These are phyloP conservation scores for Podila minutissima DNA, from an alignment of 192 early-diverging fungal species.

Conservation along the genomic window DNA sequence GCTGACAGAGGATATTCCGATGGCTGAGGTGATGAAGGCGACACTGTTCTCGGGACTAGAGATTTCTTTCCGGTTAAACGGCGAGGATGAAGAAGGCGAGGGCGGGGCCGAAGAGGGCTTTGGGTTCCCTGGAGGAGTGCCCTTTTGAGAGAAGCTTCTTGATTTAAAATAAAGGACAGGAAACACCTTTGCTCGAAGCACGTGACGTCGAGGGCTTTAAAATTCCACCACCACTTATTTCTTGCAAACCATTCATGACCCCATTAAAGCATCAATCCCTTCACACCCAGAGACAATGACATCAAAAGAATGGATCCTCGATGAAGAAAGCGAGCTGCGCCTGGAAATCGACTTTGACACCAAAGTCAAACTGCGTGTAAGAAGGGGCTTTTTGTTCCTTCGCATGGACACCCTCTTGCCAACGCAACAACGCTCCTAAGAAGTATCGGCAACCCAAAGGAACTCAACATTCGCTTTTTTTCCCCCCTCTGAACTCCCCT, in stretches of 20 bases:
- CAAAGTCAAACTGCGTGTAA: constrained; percentile 78
- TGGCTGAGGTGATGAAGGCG: constrained; percentile 16
- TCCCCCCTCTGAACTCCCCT: background rate
- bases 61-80: constrained; percentile 17
- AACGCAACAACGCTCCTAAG: background rate
- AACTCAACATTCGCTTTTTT: background rate
- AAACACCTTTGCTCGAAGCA: too few relatives aligned
- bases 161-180: too few relatives aligned
- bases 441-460: background rate
- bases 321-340: constrained; percentile 88
- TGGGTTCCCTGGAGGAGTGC: constrained; percentile 13
- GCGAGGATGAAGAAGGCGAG: constrained; percentile 30
- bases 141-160: background rate
- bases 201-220: too few relatives aligned
- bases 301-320: constrained; percentile 71
- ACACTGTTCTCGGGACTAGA: constrained; percentile 24
- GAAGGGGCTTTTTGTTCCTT: background rate
- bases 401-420: background rate
- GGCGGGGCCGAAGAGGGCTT: constrained; percentile 4
- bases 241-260: background rate
- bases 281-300: background rate
- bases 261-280: background rate
- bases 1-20: background rate
- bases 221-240: too few relatives aligned
- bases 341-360: constrained; percentile 86